phyloP scores from a whole-genome alignment of 2,329 filamentous ascomycete genomes.

The Escovopsis sp. region DNA sequence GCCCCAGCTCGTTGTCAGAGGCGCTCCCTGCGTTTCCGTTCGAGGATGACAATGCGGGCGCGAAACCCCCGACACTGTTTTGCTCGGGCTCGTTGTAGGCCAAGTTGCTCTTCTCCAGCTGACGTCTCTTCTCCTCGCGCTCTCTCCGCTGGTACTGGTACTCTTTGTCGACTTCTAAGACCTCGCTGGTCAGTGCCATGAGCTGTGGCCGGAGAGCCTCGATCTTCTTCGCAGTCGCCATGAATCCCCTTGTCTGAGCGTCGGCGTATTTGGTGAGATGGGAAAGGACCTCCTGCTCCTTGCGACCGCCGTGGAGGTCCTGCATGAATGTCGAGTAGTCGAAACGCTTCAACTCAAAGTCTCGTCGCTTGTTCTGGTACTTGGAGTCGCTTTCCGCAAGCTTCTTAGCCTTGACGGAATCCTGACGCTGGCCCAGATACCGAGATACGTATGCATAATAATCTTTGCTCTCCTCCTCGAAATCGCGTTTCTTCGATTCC shows the following conservation, averaged over 20 bases:
- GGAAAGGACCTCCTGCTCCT: conserved; percentile 92
- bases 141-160: conserved; percentile 93
- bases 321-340: conserved; percentile 99
- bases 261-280: conserved; percentile 91
- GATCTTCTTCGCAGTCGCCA: conserved; percentile 73
- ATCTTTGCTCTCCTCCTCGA: conserved; percentile 96
- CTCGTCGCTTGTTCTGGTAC: conserved; percentile 84
- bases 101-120: conserved; percentile 76
- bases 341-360: conserved; percentile 93
- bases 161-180: conserved; percentile 89
- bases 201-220: conserved; percentile 78
- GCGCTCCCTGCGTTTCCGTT: conserved; percentile 34
- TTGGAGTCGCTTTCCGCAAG: conserved; percentile 88
- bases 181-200: conserved; percentile 75
- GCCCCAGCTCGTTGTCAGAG: conserved; percentile 55
- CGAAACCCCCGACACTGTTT: conserved; percentile 25
- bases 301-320: conserved; percentile 95
- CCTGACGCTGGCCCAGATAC: conserved; percentile 91
- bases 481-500: conserved; percentile 91
- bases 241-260: conserved; percentile 70
- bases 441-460: conserved; percentile 92
- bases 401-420: conserved; percentile 96
- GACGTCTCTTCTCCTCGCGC: conserved; percentile 81
- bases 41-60: conserved; percentile 15
- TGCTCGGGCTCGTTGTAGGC: conserved; percentile 57